Conservation (phyloP, 805 yeast species). For the Lipomyces yamadae region DNA sequence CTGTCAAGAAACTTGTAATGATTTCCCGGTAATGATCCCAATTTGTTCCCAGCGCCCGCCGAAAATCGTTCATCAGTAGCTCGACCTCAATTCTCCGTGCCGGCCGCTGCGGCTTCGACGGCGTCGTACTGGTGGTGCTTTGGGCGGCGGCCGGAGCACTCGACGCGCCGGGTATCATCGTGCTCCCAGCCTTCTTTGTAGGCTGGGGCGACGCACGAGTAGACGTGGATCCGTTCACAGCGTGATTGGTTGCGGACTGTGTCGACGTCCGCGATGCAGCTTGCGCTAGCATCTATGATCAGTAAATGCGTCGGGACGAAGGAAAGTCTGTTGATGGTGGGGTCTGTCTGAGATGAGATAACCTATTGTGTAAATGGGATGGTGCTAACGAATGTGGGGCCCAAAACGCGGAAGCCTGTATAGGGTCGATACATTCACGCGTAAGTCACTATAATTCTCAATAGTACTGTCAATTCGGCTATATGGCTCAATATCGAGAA, state of each 20-base stretch:
- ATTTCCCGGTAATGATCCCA: constrained; percentile 90
- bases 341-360: not conserved
- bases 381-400: not conserved
- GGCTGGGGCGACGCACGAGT: constrained; percentile 35
- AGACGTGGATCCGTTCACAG: constrained; percentile 18
- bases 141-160: not conserved
- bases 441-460: not conserved
- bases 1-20: constrained; percentile 66
- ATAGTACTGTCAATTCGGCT: not conserved
- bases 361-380: not conserved
- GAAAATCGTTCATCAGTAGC: constrained; percentile 70
- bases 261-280: constrained; percentile 8
- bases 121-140: constrained; percentile 21
- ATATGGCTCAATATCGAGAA: not conserved
- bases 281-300: constrained; percentile 6
- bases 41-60: constrained; percentile 68
- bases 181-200: constrained; percentile 3
- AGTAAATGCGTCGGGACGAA: not conserved
- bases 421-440: not conserved
- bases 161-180: not conserved
- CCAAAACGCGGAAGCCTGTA: not conserved
- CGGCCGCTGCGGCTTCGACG: constrained; percentile 38
- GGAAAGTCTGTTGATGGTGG: not conserved
- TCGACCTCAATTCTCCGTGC: constrained; percentile 62
- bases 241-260: constrained; percentile 1